Base-by-base conservation (phyloP, 306 rosid species). In the Cyamopsis tetragonoloba region DNA sequence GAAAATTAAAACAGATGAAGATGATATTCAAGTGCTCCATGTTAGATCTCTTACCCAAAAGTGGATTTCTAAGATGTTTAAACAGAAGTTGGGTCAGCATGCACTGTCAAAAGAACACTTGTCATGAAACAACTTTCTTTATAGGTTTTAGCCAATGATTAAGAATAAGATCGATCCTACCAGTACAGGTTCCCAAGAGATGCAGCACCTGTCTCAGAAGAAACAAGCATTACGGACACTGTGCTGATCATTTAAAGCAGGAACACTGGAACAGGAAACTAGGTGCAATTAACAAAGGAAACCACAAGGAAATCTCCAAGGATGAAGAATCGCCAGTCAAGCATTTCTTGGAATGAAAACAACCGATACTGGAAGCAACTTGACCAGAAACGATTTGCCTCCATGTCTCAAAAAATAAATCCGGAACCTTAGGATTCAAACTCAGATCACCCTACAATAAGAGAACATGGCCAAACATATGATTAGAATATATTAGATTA, bases 251-350 rank as follows among this genome's bases (percentile, higher is more conserved):
- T 84, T n/a, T 75, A 65, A 81, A 72, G 76, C 70, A 73, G n/a
- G n/a, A n/a, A n/a, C n/a, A n/a, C n/a, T n/a, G n/a, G 69, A 87
- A 66, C 68, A 51, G 83, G 79, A 85, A 79, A 76, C 90, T 93
- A 93, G 75, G 99, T 93, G 87, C 87, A 83, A 82, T 90, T 93
- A 71, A 90, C 99, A 79, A 86, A 90, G 58, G 96, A 90, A 83
- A 86, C 97, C 82, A 73, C 81, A 88, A 89, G 89, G 85, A 86
- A 88, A 81, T 86, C 76, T 80, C 97, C 96, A 79, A 73, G 75
- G 72, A 84, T 30, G 62, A 85, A 86, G 83, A 80, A 86, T 81
- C 87, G 85, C 92, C 95, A 84, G 80, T 93, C 86, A 80, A 86
- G 97, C 79, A 93, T 81, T 86, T 88, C 88, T 83, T 90, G 95